Conservation (phyloP, 2,329 filamentous ascomycete species). For the Bisporella sp. region DNA sequence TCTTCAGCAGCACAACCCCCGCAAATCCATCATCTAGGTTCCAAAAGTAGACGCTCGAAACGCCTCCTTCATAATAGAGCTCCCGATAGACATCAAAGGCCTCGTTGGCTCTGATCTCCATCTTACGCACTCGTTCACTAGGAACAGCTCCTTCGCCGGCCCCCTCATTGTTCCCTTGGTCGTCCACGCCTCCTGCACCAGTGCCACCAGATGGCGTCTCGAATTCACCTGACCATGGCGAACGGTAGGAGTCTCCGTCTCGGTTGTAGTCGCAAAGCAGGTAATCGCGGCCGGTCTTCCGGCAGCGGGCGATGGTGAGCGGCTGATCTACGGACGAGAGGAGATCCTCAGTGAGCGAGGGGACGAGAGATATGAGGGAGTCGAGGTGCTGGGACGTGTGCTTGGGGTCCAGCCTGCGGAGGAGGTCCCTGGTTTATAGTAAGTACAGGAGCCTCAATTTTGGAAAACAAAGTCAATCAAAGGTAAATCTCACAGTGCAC, state of each 20-base stretch:
- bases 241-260: constrained; percentile 94
- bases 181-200: constrained; percentile 45
- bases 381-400: constrained; percentile 83
- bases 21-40: constrained; percentile 97
- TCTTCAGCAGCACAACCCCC: constrained; percentile 92
- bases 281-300: constrained; percentile 87
- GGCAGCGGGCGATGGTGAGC: constrained; percentile 77
- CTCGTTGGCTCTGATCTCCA: constrained; percentile 91
- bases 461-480: neutral
- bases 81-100: constrained; percentile 96
- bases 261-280: constrained; percentile 99
- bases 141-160: constrained; percentile 77
- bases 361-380: constrained; percentile 80
- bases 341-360: constrained; percentile 92
- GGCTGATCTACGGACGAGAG: constrained; percentile 97
- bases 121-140: constrained; percentile 82
- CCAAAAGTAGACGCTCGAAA: constrained; percentile 97
- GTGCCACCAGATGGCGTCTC: constrained; percentile 75
- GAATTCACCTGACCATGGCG: constrained; percentile 98
- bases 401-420: constrained; percentile 93
- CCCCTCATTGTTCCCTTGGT: constrained; percentile 44
- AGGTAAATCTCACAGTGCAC: constrained; percentile 25
- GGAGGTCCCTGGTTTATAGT: constrained; percentile 71
- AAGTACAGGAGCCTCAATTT: neutral
- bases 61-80: constrained; percentile 93